Base-by-base conservation (phyloP, 139 green algal genomes). In the Desmodesmus armatus region DNA sequence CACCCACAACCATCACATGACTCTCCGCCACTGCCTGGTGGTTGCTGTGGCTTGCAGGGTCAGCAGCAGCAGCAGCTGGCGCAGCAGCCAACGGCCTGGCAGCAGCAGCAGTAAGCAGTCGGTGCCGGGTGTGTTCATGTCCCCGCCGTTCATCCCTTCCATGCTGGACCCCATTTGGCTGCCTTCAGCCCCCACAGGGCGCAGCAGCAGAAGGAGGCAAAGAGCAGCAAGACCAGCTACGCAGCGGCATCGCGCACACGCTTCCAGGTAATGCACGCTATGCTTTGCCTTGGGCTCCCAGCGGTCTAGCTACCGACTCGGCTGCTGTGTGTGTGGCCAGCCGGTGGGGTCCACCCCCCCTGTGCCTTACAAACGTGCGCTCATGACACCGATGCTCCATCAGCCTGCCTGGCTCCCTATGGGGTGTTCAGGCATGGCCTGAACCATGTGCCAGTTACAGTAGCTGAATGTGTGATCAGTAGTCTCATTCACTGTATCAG, bases 111-210 rank as follows among this genome's bases (percentile, higher is more conserved):
- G 39, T 53, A 5, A n/a, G n/a, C n/a, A n/a, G n/a, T n/a, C n/a
- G n/a, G n/a, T n/a, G n/a, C n/a, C n/a, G n/a, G n/a, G n/a, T n/a
- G n/a, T n/a, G n/a, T n/a, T n/a, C n/a, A n/a, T n/a, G n/a, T n/a
- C 92, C 5, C 49, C 62, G 37, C 82, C 92, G 6, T 65, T 97
- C 60, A 79, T 90, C 62, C 93, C 92, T 0, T 85, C 86, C 40
- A 92, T 95, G 89, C 88, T 97, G 44, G 90, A 91, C 43, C 55
- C 69, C 2, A 85, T 94, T 1, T 96, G 13, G 82, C 87, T 29
- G 71, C 65, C 31, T 96, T 96, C 89, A 90, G 82, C 79, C 93
- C 91, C 5, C 71, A 43, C 39, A 62, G 86, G 55, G 88, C 76
- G 31, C 55, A 53, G 29, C 76, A 66, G 39, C 55, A 7, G 44